Conservation (phyloP, 2,329 filamentous ascomycete genomes). For the Moelleriella libera region DNA sequence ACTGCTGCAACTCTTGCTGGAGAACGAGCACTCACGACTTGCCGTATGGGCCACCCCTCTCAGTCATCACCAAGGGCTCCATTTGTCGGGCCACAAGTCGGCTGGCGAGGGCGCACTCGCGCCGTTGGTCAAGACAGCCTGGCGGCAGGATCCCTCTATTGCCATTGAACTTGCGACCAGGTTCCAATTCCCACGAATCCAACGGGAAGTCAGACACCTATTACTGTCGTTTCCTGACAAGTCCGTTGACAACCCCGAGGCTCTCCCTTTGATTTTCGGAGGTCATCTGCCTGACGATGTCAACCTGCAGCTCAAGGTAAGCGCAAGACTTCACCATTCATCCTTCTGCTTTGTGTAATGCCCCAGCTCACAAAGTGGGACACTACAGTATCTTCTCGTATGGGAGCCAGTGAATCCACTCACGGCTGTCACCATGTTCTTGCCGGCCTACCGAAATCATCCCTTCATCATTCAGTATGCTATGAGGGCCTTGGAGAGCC, state of each 20-base stretch:
- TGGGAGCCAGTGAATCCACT: conserved; percentile 90
- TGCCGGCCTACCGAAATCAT: conserved; percentile 82
- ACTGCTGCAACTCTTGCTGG: conserved; percentile 64
- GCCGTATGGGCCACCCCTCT: conserved; percentile 84
- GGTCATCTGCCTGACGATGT: conserved; percentile 65
- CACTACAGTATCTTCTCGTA: conserved; percentile 63
- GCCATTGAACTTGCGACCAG: conserved; percentile 74
- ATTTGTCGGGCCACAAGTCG: conserved; percentile 24
- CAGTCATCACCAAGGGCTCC: conserved; percentile 31
- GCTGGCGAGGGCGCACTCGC: conserved; percentile 32
- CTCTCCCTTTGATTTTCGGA: conserved; percentile 69
- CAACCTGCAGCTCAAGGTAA: conserved; percentile 64
- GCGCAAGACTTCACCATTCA: not conserved
- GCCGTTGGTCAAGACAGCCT: conserved; percentile 65
- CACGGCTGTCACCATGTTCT: conserved; percentile 83
- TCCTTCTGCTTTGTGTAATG: too few relatives aligned
- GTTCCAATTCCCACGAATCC: conserved; percentile 62
- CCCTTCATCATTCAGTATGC: conserved; percentile 93
- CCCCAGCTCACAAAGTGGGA: not conserved
- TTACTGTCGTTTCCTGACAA: conserved; percentile 74
- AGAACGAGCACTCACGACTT: conserved; percentile 72
- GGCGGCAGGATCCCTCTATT: conserved; percentile 71
- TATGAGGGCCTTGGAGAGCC: conserved; percentile 85
- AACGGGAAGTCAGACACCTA: conserved; percentile 63
- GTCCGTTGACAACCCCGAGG: conserved; percentile 68